phyloP scores from a whole-genome alignment of 208 protist species.

The Trypanosoma conorhini region DNA sequence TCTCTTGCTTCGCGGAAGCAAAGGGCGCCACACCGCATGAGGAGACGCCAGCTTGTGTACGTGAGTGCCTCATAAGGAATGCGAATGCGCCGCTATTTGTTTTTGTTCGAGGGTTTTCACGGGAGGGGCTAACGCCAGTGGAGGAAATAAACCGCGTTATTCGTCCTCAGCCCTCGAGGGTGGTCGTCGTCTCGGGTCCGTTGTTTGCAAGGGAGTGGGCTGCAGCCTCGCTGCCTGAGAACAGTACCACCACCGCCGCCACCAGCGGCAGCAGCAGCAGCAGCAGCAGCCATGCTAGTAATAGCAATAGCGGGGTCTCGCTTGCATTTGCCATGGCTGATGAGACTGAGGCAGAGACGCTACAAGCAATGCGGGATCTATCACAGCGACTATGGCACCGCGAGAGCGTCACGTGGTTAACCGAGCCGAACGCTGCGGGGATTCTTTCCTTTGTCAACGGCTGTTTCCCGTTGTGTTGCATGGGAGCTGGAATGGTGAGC shows the following conservation, averaged over 20 bases:
- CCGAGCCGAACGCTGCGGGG: conserved; percentile 33
- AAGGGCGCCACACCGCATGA: neutral
- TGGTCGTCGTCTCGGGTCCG: conserved; percentile 65
- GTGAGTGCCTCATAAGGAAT: conserved; percentile 13
- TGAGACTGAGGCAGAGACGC: conserved; percentile 14
- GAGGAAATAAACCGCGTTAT: conserved; percentile 15
- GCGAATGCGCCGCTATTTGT: conserved; percentile 20
- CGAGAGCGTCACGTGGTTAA: conserved; percentile 61
- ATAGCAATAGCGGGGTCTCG: conserved; percentile 33
- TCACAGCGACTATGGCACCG: conserved; percentile 42
- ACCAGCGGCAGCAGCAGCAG: conserved; percentile 3
- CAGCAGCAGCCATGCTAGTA: neutral
- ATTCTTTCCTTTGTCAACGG: conserved; percentile 71
- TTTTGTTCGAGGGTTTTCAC: conserved; percentile 26
- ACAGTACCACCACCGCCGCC: neutral
- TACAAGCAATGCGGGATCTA: conserved; percentile 21
- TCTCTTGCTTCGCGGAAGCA: conserved; percentile 26
- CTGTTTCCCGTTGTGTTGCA: conserved; percentile 69
- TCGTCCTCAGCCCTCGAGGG: conserved; percentile 1
- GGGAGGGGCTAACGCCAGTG: conserved; percentile 19
- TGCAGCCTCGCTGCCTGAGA: conserved; percentile 23
- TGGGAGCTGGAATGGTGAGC: conserved; percentile 85
- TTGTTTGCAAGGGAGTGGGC: conserved; percentile 75
- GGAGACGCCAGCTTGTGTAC: neutral
- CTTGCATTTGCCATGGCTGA: conserved; percentile 42